A percentile compares a stretch with the other conserved stretches of the same genome.
These are phyloP conservation scores for Candida qinlingensis DNA, from an alignment of 805 yeast species.

Conservation along the genomic window DNA sequence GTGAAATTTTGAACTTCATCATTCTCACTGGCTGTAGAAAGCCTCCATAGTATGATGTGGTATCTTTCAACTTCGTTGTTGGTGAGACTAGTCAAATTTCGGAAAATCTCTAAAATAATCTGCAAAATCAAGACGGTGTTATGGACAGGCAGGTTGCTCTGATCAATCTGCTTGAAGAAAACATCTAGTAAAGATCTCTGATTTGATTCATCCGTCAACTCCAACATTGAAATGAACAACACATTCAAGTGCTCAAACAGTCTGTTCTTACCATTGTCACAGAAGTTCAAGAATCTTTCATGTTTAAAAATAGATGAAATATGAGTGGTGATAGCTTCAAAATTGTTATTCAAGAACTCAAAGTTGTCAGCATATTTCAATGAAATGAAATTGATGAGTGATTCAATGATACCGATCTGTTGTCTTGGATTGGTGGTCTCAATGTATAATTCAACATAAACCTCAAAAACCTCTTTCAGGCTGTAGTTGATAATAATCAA, in stretches of 20 bases:
- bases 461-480: slow-evolving; percentile 17
- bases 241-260: slow-evolving; percentile 18
- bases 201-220: slow-evolving; percentile 30
- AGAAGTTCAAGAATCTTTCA: slow-evolving; percentile 18
- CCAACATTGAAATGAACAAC: slow-evolving; percentile 20
- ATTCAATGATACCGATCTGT: slow-evolving; percentile 30
- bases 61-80: slow-evolving; percentile 21
- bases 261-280: slow-evolving; percentile 15
- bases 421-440: slow-evolving; percentile 22
- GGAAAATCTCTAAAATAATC: slow-evolving; percentile 27
- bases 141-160: neutral
- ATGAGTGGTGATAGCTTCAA: slow-evolving; percentile 22
- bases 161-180: slow-evolving; percentile 9
- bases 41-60: slow-evolving; percentile 28
- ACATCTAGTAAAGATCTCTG: slow-evolving; percentile 27
- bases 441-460: slow-evolving; percentile 20
- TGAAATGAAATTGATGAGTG: slow-evolving; percentile 30
- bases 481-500: slow-evolving; percentile 18
- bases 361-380: slow-evolving; percentile 24
- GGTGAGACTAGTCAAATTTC: slow-evolving; percentile 19
- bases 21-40: slow-evolving; percentile 35
- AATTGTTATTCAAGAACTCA: slow-evolving; percentile 23
- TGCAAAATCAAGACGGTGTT: slow-evolving; percentile 15
- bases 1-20: slow-evolving; percentile 38
- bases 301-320: slow-evolving; percentile 26